These are phyloP conservation scores for Cenococcum geophilum DNA, from an alignment of 495 filamentous ascomycete genomes.

Conservation along the genomic window DNA sequence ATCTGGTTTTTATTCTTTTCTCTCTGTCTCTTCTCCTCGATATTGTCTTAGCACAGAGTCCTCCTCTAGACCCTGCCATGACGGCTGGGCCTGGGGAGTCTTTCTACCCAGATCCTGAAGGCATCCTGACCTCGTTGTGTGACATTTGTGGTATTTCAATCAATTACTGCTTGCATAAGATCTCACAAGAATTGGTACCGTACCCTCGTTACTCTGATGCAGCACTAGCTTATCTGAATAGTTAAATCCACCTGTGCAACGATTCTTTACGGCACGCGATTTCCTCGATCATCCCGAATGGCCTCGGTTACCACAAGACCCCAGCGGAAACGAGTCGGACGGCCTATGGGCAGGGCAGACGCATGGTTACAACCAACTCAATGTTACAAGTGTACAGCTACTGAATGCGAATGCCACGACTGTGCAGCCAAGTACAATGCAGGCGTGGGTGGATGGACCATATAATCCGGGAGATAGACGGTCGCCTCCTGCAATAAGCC, in stretches of 20 bases:
- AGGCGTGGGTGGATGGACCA: constrained; percentile 9
- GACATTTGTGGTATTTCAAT: constrained; percentile 12
- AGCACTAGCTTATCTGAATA: background rate
- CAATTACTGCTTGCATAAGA: constrained; percentile 12
- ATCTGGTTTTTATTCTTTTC: constrained; percentile 15
- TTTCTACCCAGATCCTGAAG: constrained; percentile 26
- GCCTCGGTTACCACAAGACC: constrained; percentile 8
- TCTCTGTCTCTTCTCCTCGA: constrained; percentile 15
- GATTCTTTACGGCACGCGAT: constrained; percentile 11
- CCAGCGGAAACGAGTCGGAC: background rate
- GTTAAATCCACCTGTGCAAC: constrained; percentile 4
- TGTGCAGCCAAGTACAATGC: constrained; percentile 14
- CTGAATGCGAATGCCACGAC: constrained; percentile 19
- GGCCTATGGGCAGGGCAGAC: background rate
- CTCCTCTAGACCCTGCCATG: constrained; percentile 11
- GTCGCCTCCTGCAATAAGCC: background rate
- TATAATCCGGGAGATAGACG: constrained; percentile 22
- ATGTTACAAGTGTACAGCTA: background rate
- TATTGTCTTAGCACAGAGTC: constrained; percentile 12
- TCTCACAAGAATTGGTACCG: constrained; percentile 3
- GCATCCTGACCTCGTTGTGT: constrained; percentile 18
- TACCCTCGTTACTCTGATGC: background rate
- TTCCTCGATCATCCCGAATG: constrained; percentile 24
- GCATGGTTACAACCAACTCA: background rate
- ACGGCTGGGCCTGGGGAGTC: constrained; percentile 9